Evolutionary conservation across 768 basidiomycete genomes (phyloP).

Genomic region (Boletus pseudopeckii): DNA sequence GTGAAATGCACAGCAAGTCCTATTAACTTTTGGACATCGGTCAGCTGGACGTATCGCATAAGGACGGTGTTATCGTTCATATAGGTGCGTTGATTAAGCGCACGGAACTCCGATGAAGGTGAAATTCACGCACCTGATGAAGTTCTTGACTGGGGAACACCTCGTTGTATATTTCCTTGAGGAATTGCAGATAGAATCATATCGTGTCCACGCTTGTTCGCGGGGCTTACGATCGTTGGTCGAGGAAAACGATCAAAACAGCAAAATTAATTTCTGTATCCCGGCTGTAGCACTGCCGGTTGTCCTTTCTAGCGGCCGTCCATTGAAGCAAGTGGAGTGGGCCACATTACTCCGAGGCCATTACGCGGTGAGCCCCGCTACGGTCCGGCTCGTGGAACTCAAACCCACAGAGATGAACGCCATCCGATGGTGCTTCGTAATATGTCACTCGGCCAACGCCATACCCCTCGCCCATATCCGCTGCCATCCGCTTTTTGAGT

Average conservation of each 20-base stretch:
- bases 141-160: constrained; percentile 8
- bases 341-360: constrained; percentile 33
- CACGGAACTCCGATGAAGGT: constrained; percentile 15
- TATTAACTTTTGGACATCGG: constrained; percentile 11
- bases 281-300: constrained; percentile 17
- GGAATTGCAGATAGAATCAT: neutral
- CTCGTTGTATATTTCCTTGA: constrained; percentile 8
- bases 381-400: constrained; percentile 52
- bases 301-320: constrained; percentile 5
- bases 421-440: constrained; percentile 26
- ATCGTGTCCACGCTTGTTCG: neutral
- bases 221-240: constrained; percentile 5
- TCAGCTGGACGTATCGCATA: constrained; percentile 21
- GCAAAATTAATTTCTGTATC: constrained; percentile 8
- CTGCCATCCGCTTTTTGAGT: constrained; percentile 21
- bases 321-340: constrained; percentile 11
- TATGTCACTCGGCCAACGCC: constrained; percentile 22
- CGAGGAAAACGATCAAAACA: constrained; percentile 10
- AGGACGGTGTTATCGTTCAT: constrained; percentile 16
- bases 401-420: constrained; percentile 43
- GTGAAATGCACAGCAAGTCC: constrained; percentile 13
- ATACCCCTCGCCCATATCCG: constrained; percentile 32
- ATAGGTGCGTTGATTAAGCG: constrained; percentile 22
- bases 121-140: neutral
- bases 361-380: constrained; percentile 41